Evolutionary conservation across 1,284 basidiomycete genomes (phyloP).

Genomic region (Trichosporon coremiiforme): DNA sequence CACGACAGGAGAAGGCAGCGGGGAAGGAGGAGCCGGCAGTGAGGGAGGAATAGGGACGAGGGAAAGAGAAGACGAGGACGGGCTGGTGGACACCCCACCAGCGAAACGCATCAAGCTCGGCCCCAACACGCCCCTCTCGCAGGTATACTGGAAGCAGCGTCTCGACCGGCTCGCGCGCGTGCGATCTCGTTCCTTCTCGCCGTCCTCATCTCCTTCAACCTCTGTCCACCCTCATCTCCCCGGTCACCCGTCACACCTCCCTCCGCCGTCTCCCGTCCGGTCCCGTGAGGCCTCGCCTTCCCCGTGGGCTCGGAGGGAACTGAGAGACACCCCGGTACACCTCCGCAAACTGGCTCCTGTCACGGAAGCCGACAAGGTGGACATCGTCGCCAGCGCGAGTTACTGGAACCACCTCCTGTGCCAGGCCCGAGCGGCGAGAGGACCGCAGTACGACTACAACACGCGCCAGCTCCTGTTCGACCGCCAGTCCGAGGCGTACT

Average conservation of each 20-base stretch:
- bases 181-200: constrained; percentile 2
- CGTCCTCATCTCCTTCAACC: neutral
- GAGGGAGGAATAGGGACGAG: neutral
- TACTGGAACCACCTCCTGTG: constrained; percentile 52
- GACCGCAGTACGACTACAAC: constrained; percentile 56
- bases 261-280: neutral
- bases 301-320: constrained; percentile 4
- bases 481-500: constrained; percentile 43
- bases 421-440: constrained; percentile 50
- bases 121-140: constrained; percentile 24
- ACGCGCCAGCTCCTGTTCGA: constrained; percentile 52
- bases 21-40: neutral
- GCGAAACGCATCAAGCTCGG: constrained; percentile 14
- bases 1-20: neutral
- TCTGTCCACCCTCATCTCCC: neutral
- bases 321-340: constrained; percentile 16
- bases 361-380: constrained; percentile 17
- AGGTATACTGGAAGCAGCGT: constrained; percentile 30
- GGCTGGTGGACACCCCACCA: neutral
- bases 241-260: neutral
- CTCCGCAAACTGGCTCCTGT: constrained; percentile 19
- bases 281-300: constrained; percentile 12
- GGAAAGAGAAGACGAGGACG: neutral
- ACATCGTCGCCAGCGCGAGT: constrained; percentile 25
- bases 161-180: constrained; percentile 18